Conservation (phyloP, 352 stramenopile genomes). For the Pythium chondricola region DNA sequence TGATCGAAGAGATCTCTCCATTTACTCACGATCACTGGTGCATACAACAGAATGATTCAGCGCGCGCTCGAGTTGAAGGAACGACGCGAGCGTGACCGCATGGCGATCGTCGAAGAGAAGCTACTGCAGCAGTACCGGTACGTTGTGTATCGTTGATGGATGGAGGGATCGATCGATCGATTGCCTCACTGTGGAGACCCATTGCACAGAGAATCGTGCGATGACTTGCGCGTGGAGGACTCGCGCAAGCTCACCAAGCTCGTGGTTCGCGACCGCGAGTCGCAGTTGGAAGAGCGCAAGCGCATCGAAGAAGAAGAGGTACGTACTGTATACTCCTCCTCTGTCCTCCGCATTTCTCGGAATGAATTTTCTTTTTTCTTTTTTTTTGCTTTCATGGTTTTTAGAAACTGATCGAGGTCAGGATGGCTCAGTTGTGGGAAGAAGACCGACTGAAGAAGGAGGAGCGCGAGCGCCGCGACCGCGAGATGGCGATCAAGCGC, state of each 20-base stretch:
- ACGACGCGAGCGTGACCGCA: slow-evolving; percentile 49
- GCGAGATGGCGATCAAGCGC: slow-evolving; percentile 34
- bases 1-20: no score
- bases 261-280: slow-evolving; percentile 51
- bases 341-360: no score
- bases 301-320: slow-evolving; percentile 43
- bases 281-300: slow-evolving; percentile 53
- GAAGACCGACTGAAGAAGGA: slow-evolving; percentile 74
- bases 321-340: no score
- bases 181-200: not conserved
- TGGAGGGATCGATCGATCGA: not conserved
- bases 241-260: slow-evolving; percentile 56
- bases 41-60: slow-evolving; percentile 54
- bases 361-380: not conserved
- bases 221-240: slow-evolving; percentile 54
- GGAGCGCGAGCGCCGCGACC: slow-evolving; percentile 48
- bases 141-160: slow-evolving; percentile 1
- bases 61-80: slow-evolving; percentile 66
- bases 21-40: not conserved
- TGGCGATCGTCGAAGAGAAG: slow-evolving; percentile 67
- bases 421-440: slow-evolving; percentile 69
- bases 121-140: slow-evolving; percentile 69
- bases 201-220: slow-evolving; percentile 48
- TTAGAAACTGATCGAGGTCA: slow-evolving; percentile 34
- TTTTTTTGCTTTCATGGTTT: not conserved